A percentile compares a stretch with the other conserved stretches of the same genome.
Evolutionary conservation across 768 basidiomycete genomes (phyloP).

Genomic region (Lentinus brumalis): DNA sequence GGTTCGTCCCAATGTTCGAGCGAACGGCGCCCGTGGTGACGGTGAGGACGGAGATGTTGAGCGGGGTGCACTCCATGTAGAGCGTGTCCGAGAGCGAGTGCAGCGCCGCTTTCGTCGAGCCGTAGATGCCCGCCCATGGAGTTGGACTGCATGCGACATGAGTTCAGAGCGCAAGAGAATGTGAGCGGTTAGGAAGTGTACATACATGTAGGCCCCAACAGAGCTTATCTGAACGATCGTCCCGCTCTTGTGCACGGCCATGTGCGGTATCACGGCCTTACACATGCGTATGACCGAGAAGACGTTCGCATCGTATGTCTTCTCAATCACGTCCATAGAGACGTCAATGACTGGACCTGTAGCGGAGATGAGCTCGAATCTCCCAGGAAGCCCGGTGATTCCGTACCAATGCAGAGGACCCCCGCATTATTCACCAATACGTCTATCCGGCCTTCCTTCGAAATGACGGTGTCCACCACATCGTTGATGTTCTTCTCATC

Average conservation of each 20-base stretch:
- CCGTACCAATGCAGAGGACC: conserved; percentile 42
- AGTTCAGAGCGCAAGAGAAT: not conserved
- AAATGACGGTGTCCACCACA: conserved; percentile 53
- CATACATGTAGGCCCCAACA: conserved; percentile 61
- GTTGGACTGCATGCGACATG: conserved; percentile 47
- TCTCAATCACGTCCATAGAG: conserved; percentile 53
- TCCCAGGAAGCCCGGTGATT: not conserved
- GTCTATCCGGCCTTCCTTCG: conserved; percentile 64
- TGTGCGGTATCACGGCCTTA: conserved; percentile 68
- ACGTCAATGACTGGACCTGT: conserved; percentile 55
- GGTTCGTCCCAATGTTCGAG: conserved; percentile 66
- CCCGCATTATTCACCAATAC: conserved; percentile 82
- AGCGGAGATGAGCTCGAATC: not conserved
- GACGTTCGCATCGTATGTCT: conserved; percentile 68
- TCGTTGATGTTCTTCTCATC: conserved; percentile 55
- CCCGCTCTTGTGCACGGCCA: conserved; percentile 66
- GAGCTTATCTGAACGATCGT: conserved; percentile 79
- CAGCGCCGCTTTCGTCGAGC: conserved; percentile 59
- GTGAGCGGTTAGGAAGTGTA: conserved; percentile 3
- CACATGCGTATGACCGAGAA: conserved; percentile 63
- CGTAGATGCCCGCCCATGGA: conserved; percentile 70
- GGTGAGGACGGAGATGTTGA: conserved; percentile 71
- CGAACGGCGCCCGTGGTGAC: conserved; percentile 66
- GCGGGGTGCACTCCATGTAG: conserved; percentile 73
- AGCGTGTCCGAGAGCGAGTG: conserved; percentile 64